phyloP scores from a whole-genome alignment of 1,284 basidiomycete species.

The Melampsora larici-populina region DNA sequence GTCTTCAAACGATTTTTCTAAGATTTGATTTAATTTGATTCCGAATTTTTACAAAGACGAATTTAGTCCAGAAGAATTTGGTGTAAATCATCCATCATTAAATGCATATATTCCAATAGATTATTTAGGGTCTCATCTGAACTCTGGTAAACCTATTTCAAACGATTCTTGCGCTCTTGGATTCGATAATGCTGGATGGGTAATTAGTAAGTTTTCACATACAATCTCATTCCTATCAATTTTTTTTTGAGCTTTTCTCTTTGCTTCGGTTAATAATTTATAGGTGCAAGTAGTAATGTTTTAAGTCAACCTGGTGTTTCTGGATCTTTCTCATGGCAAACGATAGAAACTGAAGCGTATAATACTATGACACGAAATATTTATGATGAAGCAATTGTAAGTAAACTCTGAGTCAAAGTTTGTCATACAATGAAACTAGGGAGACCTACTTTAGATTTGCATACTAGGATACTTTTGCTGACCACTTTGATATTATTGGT shows the following conservation, averaged over 20 bases:
- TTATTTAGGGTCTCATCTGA: slow-evolving; percentile 20
- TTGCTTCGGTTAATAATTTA: background rate
- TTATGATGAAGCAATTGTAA: slow-evolving; percentile 41
- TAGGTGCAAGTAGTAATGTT: slow-evolving; percentile 33
- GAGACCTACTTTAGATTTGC: background rate
- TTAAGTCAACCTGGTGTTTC: slow-evolving; percentile 28
- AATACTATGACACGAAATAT: slow-evolving; percentile 19
- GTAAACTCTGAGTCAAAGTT: background rate
- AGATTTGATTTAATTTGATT: too few relatives aligned
- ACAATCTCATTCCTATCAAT: too few relatives aligned
- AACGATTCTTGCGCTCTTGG: slow-evolving; percentile 9
- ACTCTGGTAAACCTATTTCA: slow-evolving; percentile 9
- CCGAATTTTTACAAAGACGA: slow-evolving; percentile 12
- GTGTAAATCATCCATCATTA: slow-evolving; percentile 25
- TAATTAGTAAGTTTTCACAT: slow-evolving; percentile 13
- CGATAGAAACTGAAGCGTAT: background rate
- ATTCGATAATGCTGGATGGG: slow-evolving; percentile 38
- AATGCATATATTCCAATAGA: slow-evolving; percentile 36
- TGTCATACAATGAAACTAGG: background rate
- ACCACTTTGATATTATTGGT: background rate
- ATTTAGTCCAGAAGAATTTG: slow-evolving; percentile 35
- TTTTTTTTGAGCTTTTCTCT: too few relatives aligned
- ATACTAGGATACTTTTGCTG: background rate
- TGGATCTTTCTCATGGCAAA: slow-evolving; percentile 21
- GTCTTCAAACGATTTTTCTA: background rate